Evolutionary conservation across 352 stramenopile species (phyloP).

Genomic region (Phytophthora citrophthora): DNA sequence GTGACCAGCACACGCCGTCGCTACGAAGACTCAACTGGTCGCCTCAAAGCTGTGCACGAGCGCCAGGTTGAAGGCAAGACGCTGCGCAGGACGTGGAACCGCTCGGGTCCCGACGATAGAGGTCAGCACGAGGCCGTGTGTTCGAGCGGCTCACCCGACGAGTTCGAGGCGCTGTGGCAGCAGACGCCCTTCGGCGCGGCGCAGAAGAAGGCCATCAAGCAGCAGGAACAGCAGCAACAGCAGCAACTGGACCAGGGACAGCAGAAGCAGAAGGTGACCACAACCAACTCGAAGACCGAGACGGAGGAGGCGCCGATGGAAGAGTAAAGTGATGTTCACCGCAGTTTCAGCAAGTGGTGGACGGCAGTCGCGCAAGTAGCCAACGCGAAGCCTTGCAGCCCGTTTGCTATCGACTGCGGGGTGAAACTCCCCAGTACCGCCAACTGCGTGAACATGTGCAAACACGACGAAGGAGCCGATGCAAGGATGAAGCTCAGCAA

Average conservation of each 20-base stretch:
- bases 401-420: conserved; percentile 30
- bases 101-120: conserved; percentile 34
- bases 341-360: conserved; percentile 42
- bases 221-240: background rate
- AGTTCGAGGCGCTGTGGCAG: conserved; percentile 63
- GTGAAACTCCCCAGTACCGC: conserved; percentile 65
- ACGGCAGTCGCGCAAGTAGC: conserved; percentile 56
- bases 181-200: conserved; percentile 53
- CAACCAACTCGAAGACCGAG: too few relatives aligned
- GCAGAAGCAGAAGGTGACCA: too few relatives aligned
- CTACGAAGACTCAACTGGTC: conserved; percentile 49
- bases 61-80: conserved; percentile 47
- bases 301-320: too few relatives aligned
- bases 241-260: too few relatives aligned
- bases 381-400: conserved; percentile 59
- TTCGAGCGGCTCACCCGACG: conserved; percentile 41
- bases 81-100: conserved; percentile 45
- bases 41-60: conserved; percentile 37
- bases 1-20: conserved; percentile 43
- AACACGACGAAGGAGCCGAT: conserved; percentile 46
- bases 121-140: conserved; percentile 43
- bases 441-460: conserved; percentile 65
- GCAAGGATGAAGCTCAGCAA: conserved; percentile 66
- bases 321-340: conserved; percentile 13
- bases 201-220: conserved; percentile 36